Percentiles rank a stretch among this genome's conserved stretches.
Evolutionary conservation across 148 eudicot genomes (phyloP).

Genomic region (Chenopodium formosanum): DNA sequence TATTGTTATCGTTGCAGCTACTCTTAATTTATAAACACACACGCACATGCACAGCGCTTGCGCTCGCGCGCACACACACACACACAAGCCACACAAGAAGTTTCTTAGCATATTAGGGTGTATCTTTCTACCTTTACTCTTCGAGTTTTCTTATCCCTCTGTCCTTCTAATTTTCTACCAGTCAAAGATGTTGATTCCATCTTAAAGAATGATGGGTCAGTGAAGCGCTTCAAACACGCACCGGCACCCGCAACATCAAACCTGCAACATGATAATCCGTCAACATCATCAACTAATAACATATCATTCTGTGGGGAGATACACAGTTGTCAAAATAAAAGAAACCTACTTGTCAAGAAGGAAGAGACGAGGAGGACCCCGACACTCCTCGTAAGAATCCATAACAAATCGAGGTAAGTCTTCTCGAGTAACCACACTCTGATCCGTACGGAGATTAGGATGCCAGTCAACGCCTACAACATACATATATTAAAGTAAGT

Average conservation of each 20-base stretch:
- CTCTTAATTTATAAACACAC: background rate
- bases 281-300: conserved; percentile 9
- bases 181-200: conserved; percentile 44
- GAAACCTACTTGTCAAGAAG: conserved; percentile 85
- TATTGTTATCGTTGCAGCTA: background rate
- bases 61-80: too few relatives aligned
- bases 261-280: conserved; percentile 39
- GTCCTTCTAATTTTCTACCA: conserved; percentile 55
- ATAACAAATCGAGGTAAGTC: conserved; percentile 92
- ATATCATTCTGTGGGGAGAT: background rate
- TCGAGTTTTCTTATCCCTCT: conserved; percentile 75
- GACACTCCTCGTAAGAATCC: conserved; percentile 97
- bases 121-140: conserved; percentile 63
- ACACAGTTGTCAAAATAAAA: background rate
- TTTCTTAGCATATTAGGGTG: background rate
- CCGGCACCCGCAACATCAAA: conserved; percentile 99
- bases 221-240: conserved; percentile 92
- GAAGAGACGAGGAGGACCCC: conserved; percentile 92
- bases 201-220: conserved; percentile 92
- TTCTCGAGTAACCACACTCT: conserved; percentile 62
- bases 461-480: conserved; percentile 87
- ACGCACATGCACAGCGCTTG: too few relatives aligned
- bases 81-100: background rate
- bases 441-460: conserved; percentile 61
- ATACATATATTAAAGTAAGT: background rate